Percentiles rank a stretch among this genome's conserved stretches.
phyloP scores from a whole-genome alignment of 345 rosid species.

The Tarenaya hassleriana region DNA sequence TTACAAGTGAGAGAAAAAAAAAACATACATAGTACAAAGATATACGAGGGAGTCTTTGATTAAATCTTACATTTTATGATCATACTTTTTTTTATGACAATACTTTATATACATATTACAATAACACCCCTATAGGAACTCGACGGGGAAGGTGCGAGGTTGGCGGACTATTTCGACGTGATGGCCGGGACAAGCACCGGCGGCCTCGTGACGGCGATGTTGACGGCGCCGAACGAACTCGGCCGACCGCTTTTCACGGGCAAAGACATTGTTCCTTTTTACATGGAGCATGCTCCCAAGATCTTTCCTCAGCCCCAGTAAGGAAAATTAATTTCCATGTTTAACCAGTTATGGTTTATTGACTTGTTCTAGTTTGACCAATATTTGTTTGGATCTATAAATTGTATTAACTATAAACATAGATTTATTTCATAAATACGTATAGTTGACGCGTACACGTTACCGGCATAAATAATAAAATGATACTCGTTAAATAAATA shows the following conservation, averaged over 20 bases:
- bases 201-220: constrained; percentile 50
- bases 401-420: background rate
- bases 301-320: constrained; percentile 51
- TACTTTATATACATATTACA: no score
- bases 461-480: no score
- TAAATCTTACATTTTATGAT: no score
- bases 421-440: no score
- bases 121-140: no score
- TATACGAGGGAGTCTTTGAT: no score
- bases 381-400: background rate
- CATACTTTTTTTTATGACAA: no score
- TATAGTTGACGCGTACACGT: no score
- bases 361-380: background rate
- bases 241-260: constrained; percentile 39
- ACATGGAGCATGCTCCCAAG: constrained; percentile 30
- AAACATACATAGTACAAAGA: no score
- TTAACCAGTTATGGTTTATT: background rate
- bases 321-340: background rate
- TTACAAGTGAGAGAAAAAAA: no score
- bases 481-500: no score
- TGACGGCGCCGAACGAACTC: constrained; percentile 38
- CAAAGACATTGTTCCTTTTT: constrained; percentile 44
- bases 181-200: constrained; percentile 58
- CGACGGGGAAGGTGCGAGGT: constrained; percentile 39
- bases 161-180: constrained; percentile 57